Evolutionary conservation across 192 early-diverging fungal genomes (phyloP).

Genomic region (Entomortierella parvispora): DNA sequence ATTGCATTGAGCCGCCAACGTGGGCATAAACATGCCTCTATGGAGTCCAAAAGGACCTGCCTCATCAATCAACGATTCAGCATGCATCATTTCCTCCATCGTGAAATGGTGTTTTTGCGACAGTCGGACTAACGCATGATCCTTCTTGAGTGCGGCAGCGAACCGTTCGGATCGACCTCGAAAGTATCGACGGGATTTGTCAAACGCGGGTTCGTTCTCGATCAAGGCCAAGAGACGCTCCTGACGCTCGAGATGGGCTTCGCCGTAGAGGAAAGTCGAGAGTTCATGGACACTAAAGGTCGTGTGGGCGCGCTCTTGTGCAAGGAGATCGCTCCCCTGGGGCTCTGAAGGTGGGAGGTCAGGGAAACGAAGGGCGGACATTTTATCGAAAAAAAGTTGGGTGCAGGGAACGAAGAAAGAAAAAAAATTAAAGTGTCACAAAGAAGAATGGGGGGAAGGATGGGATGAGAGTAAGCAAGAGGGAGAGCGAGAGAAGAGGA

Average conservation of each 20-base stretch:
- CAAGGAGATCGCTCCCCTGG: slow-evolving; percentile 60
- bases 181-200: slow-evolving; percentile 75
- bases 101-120: slow-evolving; percentile 60
- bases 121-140: slow-evolving; percentile 69
- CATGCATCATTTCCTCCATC: slow-evolving; percentile 57
- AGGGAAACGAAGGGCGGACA: slow-evolving; percentile 50
- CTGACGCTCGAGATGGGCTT: slow-evolving; percentile 62
- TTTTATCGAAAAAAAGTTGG: background rate
- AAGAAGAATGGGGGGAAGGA: too few species aligned
- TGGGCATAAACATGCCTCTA: slow-evolving; percentile 84
- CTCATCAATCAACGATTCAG: slow-evolving; percentile 65
- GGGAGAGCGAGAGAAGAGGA: background rate
- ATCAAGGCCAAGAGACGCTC: slow-evolving; percentile 67
- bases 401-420: background rate
- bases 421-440: background rate
- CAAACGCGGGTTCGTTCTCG: slow-evolving; percentile 77
- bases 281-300: slow-evolving; percentile 72
- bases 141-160: slow-evolving; percentile 69
- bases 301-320: slow-evolving; percentile 71
- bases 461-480: background rate
- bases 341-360: slow-evolving; percentile 55
- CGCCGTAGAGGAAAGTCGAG: slow-evolving; percentile 73
- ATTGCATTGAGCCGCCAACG: slow-evolving; percentile 73
- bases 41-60: slow-evolving; percentile 70
- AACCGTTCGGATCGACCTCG: slow-evolving; percentile 75